phyloP scores from a whole-genome alignment of 331 rosid genomes.

The Prunus yedoensis region DNA sequence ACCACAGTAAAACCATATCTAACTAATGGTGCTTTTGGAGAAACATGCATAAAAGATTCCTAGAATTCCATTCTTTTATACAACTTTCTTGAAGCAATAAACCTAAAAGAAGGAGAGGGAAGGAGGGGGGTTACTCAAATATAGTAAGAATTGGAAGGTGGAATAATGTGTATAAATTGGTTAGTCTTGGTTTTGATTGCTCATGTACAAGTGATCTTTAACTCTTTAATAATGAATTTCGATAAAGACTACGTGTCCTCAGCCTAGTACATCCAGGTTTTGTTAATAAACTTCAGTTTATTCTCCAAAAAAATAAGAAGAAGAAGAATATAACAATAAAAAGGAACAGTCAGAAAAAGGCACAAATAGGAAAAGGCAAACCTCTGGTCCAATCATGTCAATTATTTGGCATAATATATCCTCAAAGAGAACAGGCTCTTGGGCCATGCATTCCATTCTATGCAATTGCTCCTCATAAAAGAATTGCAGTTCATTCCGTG shows the following conservation, averaged over 20 bases:
- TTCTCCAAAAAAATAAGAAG: neutral
- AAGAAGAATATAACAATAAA: neutral
- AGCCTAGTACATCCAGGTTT: neutral
- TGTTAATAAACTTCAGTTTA: neutral
- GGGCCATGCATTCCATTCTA: constrained; percentile 99
- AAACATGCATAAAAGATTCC: neutral
- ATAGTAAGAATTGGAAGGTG: too few species aligned
- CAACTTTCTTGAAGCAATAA: neutral
- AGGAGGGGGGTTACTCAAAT: too few species aligned
- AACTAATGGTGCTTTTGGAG: constrained; percentile 4
- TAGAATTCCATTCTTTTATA: neutral
- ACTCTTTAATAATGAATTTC: neutral
- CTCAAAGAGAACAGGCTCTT: constrained; percentile 97
- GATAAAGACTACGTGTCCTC: neutral
- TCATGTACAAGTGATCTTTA: too few species aligned
- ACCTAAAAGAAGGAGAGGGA: neutral
- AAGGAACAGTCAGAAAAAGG: constrained; percentile 17
- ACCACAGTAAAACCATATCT: constrained; percentile 4
- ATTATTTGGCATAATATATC: constrained; percentile 95
- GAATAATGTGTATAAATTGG: too few species aligned
- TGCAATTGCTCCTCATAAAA: constrained; percentile 99
- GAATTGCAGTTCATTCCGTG: constrained; percentile 92
- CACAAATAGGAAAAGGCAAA: constrained; percentile 36
- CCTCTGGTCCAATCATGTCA: constrained; percentile 97
- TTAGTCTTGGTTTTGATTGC: too few species aligned